Evolutionary conservation across 1,284 basidiomycete species (phyloP).

Genomic region (Ceratobasidium sp.): DNA sequence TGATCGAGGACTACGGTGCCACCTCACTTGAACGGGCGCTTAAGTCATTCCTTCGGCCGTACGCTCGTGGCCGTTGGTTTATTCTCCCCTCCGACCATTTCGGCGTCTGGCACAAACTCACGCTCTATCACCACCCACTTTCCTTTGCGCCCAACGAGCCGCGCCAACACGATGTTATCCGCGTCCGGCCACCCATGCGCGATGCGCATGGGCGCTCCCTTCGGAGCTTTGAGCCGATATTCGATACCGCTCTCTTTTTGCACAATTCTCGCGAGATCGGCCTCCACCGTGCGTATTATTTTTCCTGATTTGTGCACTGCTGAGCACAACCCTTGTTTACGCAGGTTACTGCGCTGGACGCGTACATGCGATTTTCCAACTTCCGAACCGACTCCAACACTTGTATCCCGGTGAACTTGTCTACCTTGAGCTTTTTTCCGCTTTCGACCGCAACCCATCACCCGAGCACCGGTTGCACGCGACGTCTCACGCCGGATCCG

Average conservation of each 20-base stretch:
- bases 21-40: neutral
- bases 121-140: neutral
- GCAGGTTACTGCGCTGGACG: slow-evolving; percentile 15
- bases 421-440: slow-evolving; percentile 12
- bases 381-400: neutral
- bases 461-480: no score
- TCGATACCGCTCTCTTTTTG: neutral
- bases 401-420: slow-evolving; percentile 10
- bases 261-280: neutral
- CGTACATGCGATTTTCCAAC: slow-evolving; percentile 13
- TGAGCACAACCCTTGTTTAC: no score
- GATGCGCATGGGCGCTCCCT: neutral
- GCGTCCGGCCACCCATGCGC: neutral
- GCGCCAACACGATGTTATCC: neutral
- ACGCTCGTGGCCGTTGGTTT: neutral
- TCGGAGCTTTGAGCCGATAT: neutral
- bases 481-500: no score
- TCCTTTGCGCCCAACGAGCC: slow-evolving; percentile 8
- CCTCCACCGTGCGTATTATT: neutral
- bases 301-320: no score
- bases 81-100: neutral
- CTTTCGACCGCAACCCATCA: neutral
- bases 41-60: neutral
- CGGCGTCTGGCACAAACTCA: neutral
- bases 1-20: neutral